Evolutionary conservation across 805 yeast species (phyloP).

Genomic region (Pichia exigua): DNA sequence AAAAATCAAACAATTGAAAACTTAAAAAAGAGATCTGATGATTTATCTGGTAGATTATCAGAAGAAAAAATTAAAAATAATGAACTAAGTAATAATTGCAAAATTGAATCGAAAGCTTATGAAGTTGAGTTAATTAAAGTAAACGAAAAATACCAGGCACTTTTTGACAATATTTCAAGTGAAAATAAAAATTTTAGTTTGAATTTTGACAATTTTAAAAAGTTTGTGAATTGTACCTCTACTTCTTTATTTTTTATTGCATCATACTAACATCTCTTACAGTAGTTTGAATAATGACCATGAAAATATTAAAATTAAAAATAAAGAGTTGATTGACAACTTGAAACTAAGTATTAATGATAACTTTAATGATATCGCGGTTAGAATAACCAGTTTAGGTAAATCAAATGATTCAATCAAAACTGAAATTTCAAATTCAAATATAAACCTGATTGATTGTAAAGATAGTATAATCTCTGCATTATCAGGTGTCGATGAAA

Average conservation of each 20-base stretch:
- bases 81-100: constrained; percentile 21
- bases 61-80: constrained; percentile 36
- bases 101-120: constrained; percentile 6
- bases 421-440: neutral
- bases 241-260: neutral
- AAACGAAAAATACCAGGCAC: neutral
- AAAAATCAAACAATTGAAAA: constrained; percentile 23
- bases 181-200: neutral
- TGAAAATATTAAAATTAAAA: neutral
- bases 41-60: constrained; percentile 37
- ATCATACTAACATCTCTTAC: neutral
- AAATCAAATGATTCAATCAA: neutral
- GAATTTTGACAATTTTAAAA: neutral
- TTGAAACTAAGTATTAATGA: neutral
- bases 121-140: constrained; percentile 10
- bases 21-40: constrained; percentile 32
- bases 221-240: neutral
- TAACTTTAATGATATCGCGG: constrained; percentile 1
- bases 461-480: neutral
- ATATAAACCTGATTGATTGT: neutral
- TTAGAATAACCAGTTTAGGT: neutral
- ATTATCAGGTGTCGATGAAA: constrained; percentile 6
- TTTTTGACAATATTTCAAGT: neutral
- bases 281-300: neutral
- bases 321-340: neutral